Evolutionary conservation across 2,329 filamentous ascomycete genomes (phyloP).

Genomic region (Ambrosiella cleistominuta): DNA sequence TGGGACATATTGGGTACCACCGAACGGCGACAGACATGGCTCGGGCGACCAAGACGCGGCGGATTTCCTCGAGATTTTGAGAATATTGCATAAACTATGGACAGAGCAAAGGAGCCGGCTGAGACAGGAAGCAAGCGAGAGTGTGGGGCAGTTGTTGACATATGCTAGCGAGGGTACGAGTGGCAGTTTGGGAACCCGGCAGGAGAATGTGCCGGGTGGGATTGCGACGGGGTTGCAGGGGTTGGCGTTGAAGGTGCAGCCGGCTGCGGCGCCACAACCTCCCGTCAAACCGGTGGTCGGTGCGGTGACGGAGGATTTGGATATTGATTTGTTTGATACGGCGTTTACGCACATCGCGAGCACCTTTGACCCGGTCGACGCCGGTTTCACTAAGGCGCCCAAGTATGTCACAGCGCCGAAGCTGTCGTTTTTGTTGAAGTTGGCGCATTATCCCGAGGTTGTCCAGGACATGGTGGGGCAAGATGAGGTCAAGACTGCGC

Average conservation of each 20-base stretch:
- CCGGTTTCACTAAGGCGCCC: constrained; percentile 64
- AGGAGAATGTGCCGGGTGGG: neutral
- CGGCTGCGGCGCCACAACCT: too few relatives aligned
- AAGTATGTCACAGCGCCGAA: constrained; percentile 87
- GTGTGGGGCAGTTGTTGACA: constrained; percentile 61
- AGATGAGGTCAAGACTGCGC: constrained; percentile 54
- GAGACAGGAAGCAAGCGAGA: constrained; percentile 65
- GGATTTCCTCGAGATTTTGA: constrained; percentile 65
- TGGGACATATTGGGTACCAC: constrained; percentile 87
- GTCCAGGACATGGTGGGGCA: constrained; percentile 80
- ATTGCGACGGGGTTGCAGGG: too few relatives aligned
- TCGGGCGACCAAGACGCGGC: constrained; percentile 29
- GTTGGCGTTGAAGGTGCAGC: too few relatives aligned
- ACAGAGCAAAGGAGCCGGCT: constrained; percentile 68
- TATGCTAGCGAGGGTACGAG: constrained; percentile 65
- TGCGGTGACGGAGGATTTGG: constrained; percentile 47
- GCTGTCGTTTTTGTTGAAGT: constrained; percentile 60
- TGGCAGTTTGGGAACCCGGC: constrained; percentile 2
- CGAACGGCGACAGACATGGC: constrained; percentile 26
- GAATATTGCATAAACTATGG: constrained; percentile 64
- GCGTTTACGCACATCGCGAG: constrained; percentile 64
- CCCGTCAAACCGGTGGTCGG: neutral
- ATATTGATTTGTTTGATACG: constrained; percentile 82
- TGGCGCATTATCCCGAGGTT: constrained; percentile 51
- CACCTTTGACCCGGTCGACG: constrained; percentile 63